phyloP scores from a whole-genome alignment of 139 green algal species.

The Picochlorum sp. region DNA sequence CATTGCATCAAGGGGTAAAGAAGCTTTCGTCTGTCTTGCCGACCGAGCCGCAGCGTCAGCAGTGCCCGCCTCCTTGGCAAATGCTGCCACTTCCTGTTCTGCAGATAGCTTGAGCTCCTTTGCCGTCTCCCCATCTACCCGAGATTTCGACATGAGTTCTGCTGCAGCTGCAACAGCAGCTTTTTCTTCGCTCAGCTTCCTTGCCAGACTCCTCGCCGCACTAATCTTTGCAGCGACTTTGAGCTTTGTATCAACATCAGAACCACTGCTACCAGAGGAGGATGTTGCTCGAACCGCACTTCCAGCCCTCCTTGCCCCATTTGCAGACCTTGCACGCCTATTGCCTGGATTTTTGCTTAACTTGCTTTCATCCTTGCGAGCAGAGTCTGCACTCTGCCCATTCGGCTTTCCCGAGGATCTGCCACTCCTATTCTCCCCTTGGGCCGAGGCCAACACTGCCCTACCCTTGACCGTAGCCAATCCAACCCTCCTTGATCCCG shows the following conservation, averaged over 20 bases:
- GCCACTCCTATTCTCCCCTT: no score
- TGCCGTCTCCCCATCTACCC: constrained; percentile 11
- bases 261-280: not conserved
- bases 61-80: constrained; percentile 26
- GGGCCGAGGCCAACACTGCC: no score
- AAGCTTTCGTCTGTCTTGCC: constrained; percentile 9
- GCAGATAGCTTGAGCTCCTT: constrained; percentile 12
- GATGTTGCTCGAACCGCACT: no score
- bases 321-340: no score
- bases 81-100: constrained; percentile 20
- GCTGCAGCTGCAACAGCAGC: constrained; percentile 42
- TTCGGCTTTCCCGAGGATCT: no score
- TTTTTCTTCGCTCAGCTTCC: constrained; percentile 72
- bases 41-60: constrained; percentile 32
- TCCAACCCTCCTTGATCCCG: no score
- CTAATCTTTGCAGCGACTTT: constrained; percentile 33
- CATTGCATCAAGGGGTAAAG: constrained; percentile 4
- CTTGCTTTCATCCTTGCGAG: no score
- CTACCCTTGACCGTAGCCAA: no score
- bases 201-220: constrained; percentile 57
- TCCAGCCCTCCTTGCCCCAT: no score
- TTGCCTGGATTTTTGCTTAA: no score
- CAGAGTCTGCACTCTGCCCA: no score
- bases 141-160: constrained; percentile 4
- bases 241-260: constrained; percentile 11